Evolutionary conservation across 306 rosid genomes (phyloP).

Genomic region (Gynostemma pentaphyllum): DNA sequence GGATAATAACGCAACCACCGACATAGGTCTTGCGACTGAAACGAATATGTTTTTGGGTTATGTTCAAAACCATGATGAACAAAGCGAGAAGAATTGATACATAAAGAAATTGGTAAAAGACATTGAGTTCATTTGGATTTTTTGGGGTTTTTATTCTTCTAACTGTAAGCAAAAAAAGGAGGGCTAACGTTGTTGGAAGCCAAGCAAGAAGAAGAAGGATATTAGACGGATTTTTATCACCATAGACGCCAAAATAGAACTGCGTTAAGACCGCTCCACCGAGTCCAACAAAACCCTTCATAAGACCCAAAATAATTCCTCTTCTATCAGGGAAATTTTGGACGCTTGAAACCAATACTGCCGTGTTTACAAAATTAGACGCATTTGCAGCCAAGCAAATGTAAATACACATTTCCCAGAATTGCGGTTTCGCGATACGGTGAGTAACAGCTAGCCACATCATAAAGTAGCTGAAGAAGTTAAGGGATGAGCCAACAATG

Average conservation of each 20-base stretch:
- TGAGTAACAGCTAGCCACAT: slow-evolving; percentile 34
- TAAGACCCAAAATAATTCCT: too few relatives aligned
- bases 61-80: slow-evolving; percentile 36
- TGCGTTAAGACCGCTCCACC: too few relatives aligned
- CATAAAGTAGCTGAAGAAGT: too few relatives aligned
- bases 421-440: slow-evolving; percentile 22
- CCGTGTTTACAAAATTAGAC: slow-evolving; percentile 50
- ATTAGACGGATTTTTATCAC: too few relatives aligned
- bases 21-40: slow-evolving; percentile 30
- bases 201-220: slow-evolving; percentile 52
- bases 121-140: slow-evolving; percentile 26
- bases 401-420: slow-evolving; percentile 60
- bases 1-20: slow-evolving; percentile 22
- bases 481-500: too few relatives aligned
- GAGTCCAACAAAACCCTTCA: too few relatives aligned
- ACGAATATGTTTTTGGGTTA: slow-evolving; percentile 18
- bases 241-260: too few relatives aligned
- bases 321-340: too few relatives aligned
- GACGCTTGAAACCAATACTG: too few relatives aligned
- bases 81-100: slow-evolving; percentile 46
- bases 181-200: slow-evolving; percentile 58
- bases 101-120: slow-evolving; percentile 46
- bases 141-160: slow-evolving; percentile 24
- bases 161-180: slow-evolving; percentile 32
- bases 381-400: slow-evolving; percentile 51